Conservation (phyloP, 129 eudicot species). For the Tagetes patula region DNA sequence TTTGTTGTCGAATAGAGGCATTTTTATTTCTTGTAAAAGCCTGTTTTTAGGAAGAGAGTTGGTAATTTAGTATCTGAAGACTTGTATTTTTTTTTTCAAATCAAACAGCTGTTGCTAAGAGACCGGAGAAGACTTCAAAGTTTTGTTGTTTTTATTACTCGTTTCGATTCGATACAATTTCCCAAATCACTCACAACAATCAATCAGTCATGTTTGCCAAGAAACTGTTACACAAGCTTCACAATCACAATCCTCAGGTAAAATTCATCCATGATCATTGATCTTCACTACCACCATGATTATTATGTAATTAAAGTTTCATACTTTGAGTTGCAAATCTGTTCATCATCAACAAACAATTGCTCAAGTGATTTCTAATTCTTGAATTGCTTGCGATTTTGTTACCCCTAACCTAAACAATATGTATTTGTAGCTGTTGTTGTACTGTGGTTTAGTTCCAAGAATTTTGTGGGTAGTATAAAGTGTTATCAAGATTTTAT, state of each 20-base stretch:
- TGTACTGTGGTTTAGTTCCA: neutral
- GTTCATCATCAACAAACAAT: neutral
- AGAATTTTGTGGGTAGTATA: neutral
- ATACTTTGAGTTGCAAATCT: neutral
- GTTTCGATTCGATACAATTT: constrained; percentile 2
- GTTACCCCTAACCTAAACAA: constrained; percentile 7
- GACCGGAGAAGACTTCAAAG: constrained; percentile 43
- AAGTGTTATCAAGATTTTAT: neutral
- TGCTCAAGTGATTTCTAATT: constrained; percentile 9
- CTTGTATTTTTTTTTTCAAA: constrained; percentile 4
- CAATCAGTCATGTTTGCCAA: constrained; percentile 66
- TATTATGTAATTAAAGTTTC: constrained; percentile 11
- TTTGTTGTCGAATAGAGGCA: too few species aligned
- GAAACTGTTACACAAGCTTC: constrained; percentile 71
- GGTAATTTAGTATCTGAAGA: neutral
- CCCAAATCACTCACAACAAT: neutral
- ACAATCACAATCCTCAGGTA: constrained; percentile 42
- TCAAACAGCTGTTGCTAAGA: constrained; percentile 17
- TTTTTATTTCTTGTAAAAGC: too few species aligned
- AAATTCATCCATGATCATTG: constrained; percentile 13
- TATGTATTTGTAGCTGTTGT: neutral
- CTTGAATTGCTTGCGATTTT: neutral
- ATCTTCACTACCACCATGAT: neutral
- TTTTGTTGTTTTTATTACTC: neutral
- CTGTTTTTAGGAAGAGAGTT: neutral